Evolutionary conservation across 768 basidiomycete species (phyloP).

Genomic region (Naematelia aurantialba): DNA sequence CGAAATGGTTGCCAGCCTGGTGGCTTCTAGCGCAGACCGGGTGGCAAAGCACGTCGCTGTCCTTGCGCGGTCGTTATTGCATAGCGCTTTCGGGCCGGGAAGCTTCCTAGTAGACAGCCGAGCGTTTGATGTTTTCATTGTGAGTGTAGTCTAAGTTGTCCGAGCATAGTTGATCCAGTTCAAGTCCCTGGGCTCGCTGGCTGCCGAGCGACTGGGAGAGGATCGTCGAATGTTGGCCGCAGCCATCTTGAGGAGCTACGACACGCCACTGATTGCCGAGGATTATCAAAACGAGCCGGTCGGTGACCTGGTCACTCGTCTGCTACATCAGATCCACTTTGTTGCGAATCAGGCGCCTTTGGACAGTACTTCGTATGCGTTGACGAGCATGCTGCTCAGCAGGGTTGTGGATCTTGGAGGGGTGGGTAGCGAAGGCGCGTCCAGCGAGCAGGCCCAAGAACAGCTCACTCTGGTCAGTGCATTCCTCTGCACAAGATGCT

Average conservation of each 20-base stretch:
- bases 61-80: slow-evolving; percentile 62
- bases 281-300: slow-evolving; percentile 70
- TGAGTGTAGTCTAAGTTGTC: slow-evolving; percentile 50
- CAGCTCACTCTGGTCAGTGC: slow-evolving; percentile 67
- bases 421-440: slow-evolving; percentile 59
- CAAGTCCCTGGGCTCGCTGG: slow-evolving; percentile 66
- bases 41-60: slow-evolving; percentile 60
- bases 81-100: slow-evolving; percentile 63
- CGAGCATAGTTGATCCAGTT: neutral
- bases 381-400: slow-evolving; percentile 69
- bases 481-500: slow-evolving; percentile 44
- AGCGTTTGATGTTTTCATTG: slow-evolving; percentile 75
- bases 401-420: slow-evolving; percentile 69
- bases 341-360: slow-evolving; percentile 77
- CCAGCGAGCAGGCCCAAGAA: slow-evolving; percentile 67
- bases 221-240: slow-evolving; percentile 73
- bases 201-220: slow-evolving; percentile 68
- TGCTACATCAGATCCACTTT: slow-evolving; percentile 76
- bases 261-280: slow-evolving; percentile 65
- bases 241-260: slow-evolving; percentile 72
- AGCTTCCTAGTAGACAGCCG: slow-evolving; percentile 60
- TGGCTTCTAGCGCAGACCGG: slow-evolving; percentile 56
- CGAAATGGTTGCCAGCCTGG: slow-evolving; percentile 63
- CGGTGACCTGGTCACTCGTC: slow-evolving; percentile 69
- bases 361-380: slow-evolving; percentile 80